phyloP scores from a whole-genome alignment of 768 basidiomycete genomes.

The Leccinum truebloodii region DNA sequence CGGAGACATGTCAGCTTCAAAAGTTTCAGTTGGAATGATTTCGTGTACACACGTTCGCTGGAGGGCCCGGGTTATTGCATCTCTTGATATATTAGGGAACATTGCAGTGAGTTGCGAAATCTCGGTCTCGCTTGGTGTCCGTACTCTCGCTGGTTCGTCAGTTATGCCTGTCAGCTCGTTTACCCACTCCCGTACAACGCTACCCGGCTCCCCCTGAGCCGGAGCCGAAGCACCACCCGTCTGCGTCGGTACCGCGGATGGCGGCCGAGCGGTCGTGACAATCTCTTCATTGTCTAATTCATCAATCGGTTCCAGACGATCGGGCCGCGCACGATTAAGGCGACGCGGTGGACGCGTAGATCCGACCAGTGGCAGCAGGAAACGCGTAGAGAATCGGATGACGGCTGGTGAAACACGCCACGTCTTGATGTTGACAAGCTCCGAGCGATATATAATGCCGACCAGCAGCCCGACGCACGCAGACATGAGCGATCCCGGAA shows the following conservation, averaged over 20 bases:
- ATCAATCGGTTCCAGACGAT: constrained; percentile 30
- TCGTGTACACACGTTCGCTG: constrained; percentile 66
- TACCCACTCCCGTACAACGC: constrained; percentile 76
- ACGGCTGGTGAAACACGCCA: constrained; percentile 72
- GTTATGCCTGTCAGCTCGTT: constrained; percentile 72
- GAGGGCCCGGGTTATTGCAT: constrained; percentile 71
- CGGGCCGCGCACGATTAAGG: constrained; percentile 75
- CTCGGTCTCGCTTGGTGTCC: constrained; percentile 75
- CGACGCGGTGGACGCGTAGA: constrained; percentile 62
- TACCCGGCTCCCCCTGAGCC: constrained; percentile 31
- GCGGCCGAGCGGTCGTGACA: constrained; percentile 59
- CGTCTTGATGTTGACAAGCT: constrained; percentile 72
- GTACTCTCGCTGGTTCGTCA: constrained; percentile 56
- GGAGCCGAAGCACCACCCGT: constrained; percentile 21
- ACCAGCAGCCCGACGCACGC: constrained; percentile 64
- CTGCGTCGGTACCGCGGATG: constrained; percentile 29
- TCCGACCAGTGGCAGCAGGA: constrained; percentile 69
- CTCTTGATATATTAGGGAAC: constrained; percentile 81
- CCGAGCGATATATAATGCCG: constrained; percentile 83
- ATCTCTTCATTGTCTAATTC: constrained; percentile 53
- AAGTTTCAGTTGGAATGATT: constrained; percentile 1
- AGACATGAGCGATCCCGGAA: constrained; percentile 65
- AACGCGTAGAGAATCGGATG: constrained; percentile 54
- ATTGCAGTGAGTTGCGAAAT: constrained; percentile 72
- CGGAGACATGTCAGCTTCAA: constrained; percentile 8